A percentile compares a stretch with the other conserved stretches of the same genome.
These are phyloP conservation scores for Populus tomentosa DNA, from an alignment of 441 rosid species.

Conservation along the genomic window DNA sequence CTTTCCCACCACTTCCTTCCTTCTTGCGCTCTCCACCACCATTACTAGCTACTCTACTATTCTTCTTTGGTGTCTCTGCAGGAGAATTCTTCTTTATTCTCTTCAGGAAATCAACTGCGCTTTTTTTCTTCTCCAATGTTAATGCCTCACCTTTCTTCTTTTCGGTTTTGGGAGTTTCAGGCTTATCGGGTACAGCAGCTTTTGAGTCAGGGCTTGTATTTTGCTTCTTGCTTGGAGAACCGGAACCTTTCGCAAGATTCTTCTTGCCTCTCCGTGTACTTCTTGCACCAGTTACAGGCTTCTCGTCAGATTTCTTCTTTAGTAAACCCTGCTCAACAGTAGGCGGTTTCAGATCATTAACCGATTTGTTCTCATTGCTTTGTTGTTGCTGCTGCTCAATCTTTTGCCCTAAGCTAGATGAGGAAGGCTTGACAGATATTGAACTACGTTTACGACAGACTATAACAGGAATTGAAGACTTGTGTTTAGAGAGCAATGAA, in stretches of 20 bases:
- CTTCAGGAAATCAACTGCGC: conserved; percentile 59
- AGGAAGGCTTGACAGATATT: conserved; percentile 33
- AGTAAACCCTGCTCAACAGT: conserved; percentile 19
- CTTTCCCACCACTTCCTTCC: conserved; percentile 27
- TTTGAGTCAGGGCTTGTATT: conserved; percentile 9
- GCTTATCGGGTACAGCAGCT: conserved; percentile 21
- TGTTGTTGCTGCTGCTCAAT: conserved; percentile 25
- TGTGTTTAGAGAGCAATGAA: conserved; percentile 37
- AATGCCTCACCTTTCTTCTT: conserved; percentile 35
- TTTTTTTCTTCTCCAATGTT: conserved; percentile 45
- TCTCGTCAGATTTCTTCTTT: conserved; percentile 38
- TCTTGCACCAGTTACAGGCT: conserved; percentile 45
- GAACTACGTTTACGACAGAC: conserved; percentile 55
- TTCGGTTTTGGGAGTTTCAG: conserved; percentile 33
- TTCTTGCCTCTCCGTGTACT: conserved; percentile 50
- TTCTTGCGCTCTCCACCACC: conserved; percentile 28
- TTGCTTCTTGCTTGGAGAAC: conserved; percentile 27
- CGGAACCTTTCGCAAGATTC: conserved; percentile 14
- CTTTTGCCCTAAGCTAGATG: conserved; percentile 28
- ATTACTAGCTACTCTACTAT: conserved; percentile 1
- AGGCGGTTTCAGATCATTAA: conserved; percentile 2
- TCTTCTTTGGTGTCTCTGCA: conserved; percentile 30
- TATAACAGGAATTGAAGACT: conserved; percentile 39
- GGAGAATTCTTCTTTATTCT: conserved; percentile 57
- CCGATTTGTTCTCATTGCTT: conserved; percentile 14